A percentile compares a stretch with the other conserved stretches of the same genome.
phyloP scores from a whole-genome alignment of 1,139 yeast species.

The Kazachstania sp. region DNA sequence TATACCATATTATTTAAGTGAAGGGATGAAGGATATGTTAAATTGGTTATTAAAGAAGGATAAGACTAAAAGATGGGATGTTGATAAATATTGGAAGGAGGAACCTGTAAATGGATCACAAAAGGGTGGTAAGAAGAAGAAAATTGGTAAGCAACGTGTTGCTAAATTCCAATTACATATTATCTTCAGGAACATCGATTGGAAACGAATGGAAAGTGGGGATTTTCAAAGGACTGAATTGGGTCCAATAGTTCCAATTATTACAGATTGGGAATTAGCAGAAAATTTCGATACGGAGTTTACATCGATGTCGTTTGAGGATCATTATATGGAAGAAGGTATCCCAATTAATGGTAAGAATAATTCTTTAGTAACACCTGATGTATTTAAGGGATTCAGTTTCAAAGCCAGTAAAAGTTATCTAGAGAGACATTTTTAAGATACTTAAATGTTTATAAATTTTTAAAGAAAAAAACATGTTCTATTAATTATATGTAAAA shows the following conservation, averaged over 20 bases:
- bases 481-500: too few relatives aligned
- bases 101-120: slow-evolving; percentile 5
- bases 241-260: slow-evolving; percentile 83
- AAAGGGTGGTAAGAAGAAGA: slow-evolving; percentile 40
- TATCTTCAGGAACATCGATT: slow-evolving; percentile 70
- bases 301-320: slow-evolving; percentile 54
- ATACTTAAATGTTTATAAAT: not conserved
- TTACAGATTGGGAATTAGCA: slow-evolving; percentile 79
- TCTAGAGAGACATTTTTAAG: slow-evolving; percentile 28
- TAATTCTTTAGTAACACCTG: slow-evolving; percentile 7
- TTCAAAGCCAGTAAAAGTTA: slow-evolving; percentile 32
- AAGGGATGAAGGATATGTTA: slow-evolving; percentile 78
- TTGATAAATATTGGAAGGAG: slow-evolving; percentile 39
- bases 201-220: slow-evolving; percentile 54
- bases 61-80: slow-evolving; percentile 64
- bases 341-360: slow-evolving; percentile 1
- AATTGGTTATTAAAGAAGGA: slow-evolving; percentile 66
- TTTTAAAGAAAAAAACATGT: not conserved
- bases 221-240: slow-evolving; percentile 34
- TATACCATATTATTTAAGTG: slow-evolving; percentile 72
- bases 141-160: slow-evolving; percentile 24
- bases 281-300: slow-evolving; percentile 88
- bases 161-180: slow-evolving; percentile 41
- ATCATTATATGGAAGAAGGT: slow-evolving; percentile 10
- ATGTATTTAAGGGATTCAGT: slow-evolving; percentile 34